Percentiles rank a stretch among this genome's conserved stretches.
phyloP scores from a whole-genome alignment of 2,329 filamentous ascomycete genomes.

The Sporothrix curviconia region DNA sequence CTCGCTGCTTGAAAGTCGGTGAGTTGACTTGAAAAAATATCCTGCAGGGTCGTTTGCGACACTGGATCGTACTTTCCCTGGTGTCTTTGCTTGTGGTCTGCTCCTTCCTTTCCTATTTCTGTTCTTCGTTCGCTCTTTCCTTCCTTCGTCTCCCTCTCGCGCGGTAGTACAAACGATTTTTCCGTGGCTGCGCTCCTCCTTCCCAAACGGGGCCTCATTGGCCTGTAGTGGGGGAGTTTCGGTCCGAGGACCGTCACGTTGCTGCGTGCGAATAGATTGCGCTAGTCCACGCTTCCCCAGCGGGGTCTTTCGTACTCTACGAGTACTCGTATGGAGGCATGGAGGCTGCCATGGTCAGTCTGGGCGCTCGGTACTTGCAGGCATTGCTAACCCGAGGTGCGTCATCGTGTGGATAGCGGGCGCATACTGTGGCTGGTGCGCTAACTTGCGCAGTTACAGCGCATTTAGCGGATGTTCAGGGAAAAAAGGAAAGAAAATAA shows the following conservation, averaged over 20 bases:
- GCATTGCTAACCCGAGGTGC: neutral
- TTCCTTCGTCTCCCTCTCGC: neutral
- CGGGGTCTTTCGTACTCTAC: no score
- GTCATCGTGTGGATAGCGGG: neutral
- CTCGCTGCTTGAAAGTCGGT: neutral
- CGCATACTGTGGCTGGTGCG: neutral
- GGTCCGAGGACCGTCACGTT: conserved; percentile 7
- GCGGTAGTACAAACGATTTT: neutral
- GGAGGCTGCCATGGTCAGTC: no score
- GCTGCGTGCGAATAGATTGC: neutral
- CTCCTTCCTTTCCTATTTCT: neutral
- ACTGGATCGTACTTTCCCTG: neutral
- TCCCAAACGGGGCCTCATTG: neutral
- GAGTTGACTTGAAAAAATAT: neutral
- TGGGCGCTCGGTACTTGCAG: neutral
- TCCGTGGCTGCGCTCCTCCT: neutral
- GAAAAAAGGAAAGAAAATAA: no score
- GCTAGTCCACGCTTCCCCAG: conserved; percentile 2
- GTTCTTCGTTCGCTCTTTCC: neutral
- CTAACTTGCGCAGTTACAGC: no score
- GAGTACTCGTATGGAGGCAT: no score
- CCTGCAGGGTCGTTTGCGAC: no score
- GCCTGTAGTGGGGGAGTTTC: conserved; percentile 7
- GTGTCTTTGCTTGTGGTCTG: neutral
- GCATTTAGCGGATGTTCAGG: no score